phyloP scores from a whole-genome alignment of 768 basidiomycete species.

The Hydnum rufescens region DNA sequence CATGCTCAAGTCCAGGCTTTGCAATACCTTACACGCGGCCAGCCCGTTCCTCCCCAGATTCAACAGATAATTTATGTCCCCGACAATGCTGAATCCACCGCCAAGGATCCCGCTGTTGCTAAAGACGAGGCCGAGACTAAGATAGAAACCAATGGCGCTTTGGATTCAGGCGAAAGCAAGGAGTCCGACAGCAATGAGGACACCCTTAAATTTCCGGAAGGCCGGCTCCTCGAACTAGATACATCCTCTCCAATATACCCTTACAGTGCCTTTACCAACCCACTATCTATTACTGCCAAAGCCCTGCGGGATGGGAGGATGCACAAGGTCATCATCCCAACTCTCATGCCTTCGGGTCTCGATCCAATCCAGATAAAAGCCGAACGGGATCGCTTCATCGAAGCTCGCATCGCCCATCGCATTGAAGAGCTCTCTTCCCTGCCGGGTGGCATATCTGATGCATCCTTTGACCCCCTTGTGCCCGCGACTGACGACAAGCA shows the following conservation, averaged over 20 bases:
- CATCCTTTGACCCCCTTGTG: conserved; percentile 34
- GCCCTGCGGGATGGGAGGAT: conserved; percentile 22
- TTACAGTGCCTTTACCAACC: conserved; percentile 76
- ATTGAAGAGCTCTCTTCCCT: conserved; percentile 68
- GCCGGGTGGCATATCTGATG: conserved; percentile 64
- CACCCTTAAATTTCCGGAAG: conserved; percentile 39
- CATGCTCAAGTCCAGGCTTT: conserved; percentile 69
- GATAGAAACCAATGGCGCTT: conserved; percentile 5
- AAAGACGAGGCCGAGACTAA: conserved; percentile 4
- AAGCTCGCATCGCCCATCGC: conserved; percentile 73
- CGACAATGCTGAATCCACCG: conserved; percentile 37
- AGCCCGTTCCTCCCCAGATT: conserved; percentile 46
- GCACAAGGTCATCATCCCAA: conserved; percentile 68
- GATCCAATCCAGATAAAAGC: conserved; percentile 82
- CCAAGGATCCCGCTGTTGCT: conserved; percentile 13
- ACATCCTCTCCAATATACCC: conserved; percentile 68
- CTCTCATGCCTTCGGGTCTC: conserved; percentile 75
- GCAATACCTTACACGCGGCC: conserved; percentile 44
- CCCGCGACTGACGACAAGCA: conserved; percentile 20
- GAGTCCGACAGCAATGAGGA: conserved; percentile 27
- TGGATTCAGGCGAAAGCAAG: conserved; percentile 20
- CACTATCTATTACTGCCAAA: conserved; percentile 39
- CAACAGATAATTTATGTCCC: conserved; percentile 51
- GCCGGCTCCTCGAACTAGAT: conserved; percentile 62
- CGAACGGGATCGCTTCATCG: conserved; percentile 81